A percentile compares a stretch with the other conserved stretches of the same genome.
These are phyloP conservation scores for Alternaria conjuncta DNA, from an alignment of 2,329 filamentous ascomycete species.

Conservation along the genomic window DNA sequence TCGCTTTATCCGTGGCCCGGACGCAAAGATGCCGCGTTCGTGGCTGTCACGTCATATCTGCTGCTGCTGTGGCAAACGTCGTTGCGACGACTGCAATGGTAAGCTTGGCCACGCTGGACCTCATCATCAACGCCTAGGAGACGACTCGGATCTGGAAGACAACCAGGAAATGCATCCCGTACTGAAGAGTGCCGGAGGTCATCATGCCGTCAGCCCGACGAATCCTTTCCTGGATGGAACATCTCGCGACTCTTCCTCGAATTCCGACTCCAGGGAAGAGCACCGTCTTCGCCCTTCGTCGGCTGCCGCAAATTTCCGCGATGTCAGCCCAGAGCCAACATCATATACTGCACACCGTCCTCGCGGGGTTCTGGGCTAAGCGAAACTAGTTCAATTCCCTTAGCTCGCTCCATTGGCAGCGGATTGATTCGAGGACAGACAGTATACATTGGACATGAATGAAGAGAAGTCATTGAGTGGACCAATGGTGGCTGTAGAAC, in stretches of 20 bases:
- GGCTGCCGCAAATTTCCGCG: slow-evolving; percentile 9
- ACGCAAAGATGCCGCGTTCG: slow-evolving; percentile 24
- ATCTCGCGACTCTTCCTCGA: slow-evolving; percentile 6
- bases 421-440: not conserved
- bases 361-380: slow-evolving; percentile 3
- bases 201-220: not conserved
- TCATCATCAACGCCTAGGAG: slow-evolving; percentile 11
- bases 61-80: slow-evolving; percentile 23
- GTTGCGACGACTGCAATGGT: slow-evolving; percentile 22
- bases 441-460: not conserved
- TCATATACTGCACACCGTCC: slow-evolving; percentile 16
- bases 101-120: slow-evolving; percentile 18
- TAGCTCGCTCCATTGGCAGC: not conserved
- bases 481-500: not conserved
- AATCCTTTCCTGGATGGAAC: slow-evolving; percentile 6
- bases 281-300: slow-evolving; percentile 12
- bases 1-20: slow-evolving; percentile 19
- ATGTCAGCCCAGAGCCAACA: slow-evolving; percentile 12
- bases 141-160: slow-evolving; percentile 9
- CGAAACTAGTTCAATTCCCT: not conserved
- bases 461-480: not conserved
- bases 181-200: not conserved
- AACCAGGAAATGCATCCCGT: slow-evolving; percentile 11
- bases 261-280: slow-evolving; percentile 3
- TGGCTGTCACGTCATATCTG: slow-evolving; percentile 27